Evolutionary conservation across 2,329 filamentous ascomycete genomes (phyloP).

Genomic region (Trichoderma simmonsii): DNA sequence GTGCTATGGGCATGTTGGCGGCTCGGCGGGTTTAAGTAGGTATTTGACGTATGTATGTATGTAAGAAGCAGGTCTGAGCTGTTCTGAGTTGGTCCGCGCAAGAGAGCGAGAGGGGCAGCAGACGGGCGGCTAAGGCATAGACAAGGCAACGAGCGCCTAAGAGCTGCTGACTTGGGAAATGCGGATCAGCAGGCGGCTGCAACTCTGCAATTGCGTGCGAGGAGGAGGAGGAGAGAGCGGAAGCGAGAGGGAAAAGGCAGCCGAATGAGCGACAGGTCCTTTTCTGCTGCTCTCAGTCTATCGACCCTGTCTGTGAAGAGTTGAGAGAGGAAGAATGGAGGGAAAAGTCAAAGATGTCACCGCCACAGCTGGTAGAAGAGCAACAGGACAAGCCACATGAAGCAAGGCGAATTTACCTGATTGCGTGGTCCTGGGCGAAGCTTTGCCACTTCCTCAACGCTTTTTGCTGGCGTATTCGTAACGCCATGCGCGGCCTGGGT

Average conservation of each 20-base stretch:
- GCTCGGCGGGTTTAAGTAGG: constrained; percentile 5
- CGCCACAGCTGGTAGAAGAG: not conserved
- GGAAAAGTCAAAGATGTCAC: not conserved
- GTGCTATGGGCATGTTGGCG: constrained; percentile 47
- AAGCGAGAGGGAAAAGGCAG: not conserved
- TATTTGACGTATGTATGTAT: not conserved
- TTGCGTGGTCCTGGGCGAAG: constrained; percentile 21
- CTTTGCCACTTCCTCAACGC: constrained; percentile 20
- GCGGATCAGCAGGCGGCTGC: not conserved
- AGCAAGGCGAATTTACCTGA: not conserved
- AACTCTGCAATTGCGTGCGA: not conserved
- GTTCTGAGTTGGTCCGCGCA: not conserved
- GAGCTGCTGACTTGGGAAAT: constrained; percentile 10
- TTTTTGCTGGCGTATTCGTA: not conserved
- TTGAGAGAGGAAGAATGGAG: not conserved
- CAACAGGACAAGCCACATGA: not conserved
- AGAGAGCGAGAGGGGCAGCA: constrained; percentile 12
- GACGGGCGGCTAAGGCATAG: constrained; percentile 9
- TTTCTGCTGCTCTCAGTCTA: not conserved
- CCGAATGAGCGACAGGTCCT: not conserved
- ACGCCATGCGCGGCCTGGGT: constrained; percentile 7
- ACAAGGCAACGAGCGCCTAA: constrained; percentile 2
- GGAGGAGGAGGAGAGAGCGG: not conserved
- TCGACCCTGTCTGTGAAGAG: not conserved
- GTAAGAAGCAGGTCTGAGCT: not conserved